phyloP scores from a whole-genome alignment of 2,329 filamentous ascomycete genomes.

The Teratosphaeria epicoccoides region DNA sequence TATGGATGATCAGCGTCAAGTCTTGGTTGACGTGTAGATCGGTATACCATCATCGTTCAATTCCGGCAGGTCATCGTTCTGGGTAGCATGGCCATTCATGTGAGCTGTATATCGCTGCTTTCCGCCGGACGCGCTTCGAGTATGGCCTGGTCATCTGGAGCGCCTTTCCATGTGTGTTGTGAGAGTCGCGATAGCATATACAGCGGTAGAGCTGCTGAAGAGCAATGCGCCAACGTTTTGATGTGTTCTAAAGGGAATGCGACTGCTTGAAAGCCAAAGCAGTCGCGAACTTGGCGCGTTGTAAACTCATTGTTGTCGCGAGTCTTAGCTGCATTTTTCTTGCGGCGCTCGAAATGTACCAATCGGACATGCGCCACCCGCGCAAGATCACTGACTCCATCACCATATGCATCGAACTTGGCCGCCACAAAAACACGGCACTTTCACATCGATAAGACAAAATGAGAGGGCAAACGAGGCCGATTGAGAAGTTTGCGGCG shows the following conservation, averaged over 20 bases:
- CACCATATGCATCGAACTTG: not conserved
- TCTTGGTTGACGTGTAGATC: not conserved
- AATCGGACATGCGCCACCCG: not conserved
- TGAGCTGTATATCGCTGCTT: conserved; percentile 13
- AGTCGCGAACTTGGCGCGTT: conserved; percentile 6
- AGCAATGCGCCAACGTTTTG: conserved; percentile 5
- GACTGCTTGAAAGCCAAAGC: not conserved
- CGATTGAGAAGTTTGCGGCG: conserved; percentile 58
- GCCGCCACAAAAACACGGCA: not conserved
- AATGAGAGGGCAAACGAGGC: conserved; percentile 42
- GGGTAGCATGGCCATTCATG: conserved; percentile 22
- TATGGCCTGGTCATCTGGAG: conserved; percentile 25
- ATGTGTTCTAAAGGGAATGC: not conserved
- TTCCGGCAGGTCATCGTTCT: conserved; percentile 27
- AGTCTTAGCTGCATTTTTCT: not conserved
- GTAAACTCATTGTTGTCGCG: not conserved
- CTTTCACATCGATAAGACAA: conserved; percentile 1
- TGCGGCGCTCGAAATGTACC: not conserved
- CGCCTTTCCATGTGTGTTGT: conserved; percentile 3
- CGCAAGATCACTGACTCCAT: not conserved
- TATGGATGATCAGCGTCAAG: conserved; percentile 23
- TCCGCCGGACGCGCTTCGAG: conserved; percentile 27
- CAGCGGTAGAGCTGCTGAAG: conserved; percentile 4
- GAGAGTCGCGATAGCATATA: conserved; percentile 2
- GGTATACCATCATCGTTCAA: conserved; percentile 32